These are phyloP conservation scores for Rugonectria rugulosa DNA, from an alignment of 2,329 filamentous ascomycete genomes.

Conservation along the genomic window DNA sequence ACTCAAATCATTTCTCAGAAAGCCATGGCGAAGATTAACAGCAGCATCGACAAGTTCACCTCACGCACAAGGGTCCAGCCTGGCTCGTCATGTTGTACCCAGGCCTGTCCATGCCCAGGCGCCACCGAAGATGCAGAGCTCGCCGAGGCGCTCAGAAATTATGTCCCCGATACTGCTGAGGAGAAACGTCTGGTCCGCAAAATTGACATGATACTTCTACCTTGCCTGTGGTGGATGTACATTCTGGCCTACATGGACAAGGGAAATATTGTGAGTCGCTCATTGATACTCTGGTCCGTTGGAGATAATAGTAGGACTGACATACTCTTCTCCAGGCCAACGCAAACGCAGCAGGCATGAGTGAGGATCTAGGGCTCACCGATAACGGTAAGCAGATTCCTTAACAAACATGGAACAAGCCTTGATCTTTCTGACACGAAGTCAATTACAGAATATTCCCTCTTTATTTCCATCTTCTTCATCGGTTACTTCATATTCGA, in stretches of 20 bases:
- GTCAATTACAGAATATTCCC: conserved; percentile 19
- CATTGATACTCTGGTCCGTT: too few relatives aligned
- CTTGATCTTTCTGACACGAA: too few relatives aligned
- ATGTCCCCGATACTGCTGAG: conserved; percentile 22
- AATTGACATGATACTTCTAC: conserved; percentile 56
- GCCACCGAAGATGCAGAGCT: conserved; percentile 3
- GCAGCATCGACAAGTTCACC: too few relatives aligned
- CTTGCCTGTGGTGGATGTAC: conserved; percentile 50
- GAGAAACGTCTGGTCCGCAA: conserved; percentile 52
- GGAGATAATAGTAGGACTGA: neutral
- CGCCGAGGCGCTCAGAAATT: conserved; percentile 9
- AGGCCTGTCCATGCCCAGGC: too few relatives aligned
- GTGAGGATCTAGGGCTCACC: conserved; percentile 18
- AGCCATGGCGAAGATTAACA: too few relatives aligned
- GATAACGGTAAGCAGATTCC: conserved; percentile 17
- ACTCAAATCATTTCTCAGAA: too few relatives aligned
- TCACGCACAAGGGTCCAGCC: too few relatives aligned
- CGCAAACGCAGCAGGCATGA: conserved; percentile 25
- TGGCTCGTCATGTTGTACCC: too few relatives aligned
- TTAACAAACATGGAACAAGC: too few relatives aligned
- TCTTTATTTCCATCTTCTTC: conserved; percentile 26
- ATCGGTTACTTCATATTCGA: conserved; percentile 23
- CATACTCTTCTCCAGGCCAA: conserved; percentile 13
- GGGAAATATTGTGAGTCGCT: conserved; percentile 37
- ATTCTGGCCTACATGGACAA: conserved; percentile 41